Percentiles rank a stretch among this genome's conserved stretches.
phyloP scores from a whole-genome alignment of 441 rosid species.

The Geranium incanum region DNA sequence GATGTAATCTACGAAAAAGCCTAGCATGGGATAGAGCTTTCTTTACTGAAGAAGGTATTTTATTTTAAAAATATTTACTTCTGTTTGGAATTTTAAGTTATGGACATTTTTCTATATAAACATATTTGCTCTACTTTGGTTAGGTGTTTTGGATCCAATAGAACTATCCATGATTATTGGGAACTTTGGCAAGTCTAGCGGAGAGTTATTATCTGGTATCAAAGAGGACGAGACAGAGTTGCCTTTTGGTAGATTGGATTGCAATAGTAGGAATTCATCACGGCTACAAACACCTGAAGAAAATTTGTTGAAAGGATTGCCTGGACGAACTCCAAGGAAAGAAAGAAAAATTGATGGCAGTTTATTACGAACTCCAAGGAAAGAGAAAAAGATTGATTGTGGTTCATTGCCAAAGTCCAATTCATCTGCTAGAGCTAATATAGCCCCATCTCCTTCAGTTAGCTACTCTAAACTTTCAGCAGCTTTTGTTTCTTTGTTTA shows the following conservation, averaged over 20 bases:
- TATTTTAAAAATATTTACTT: not conserved
- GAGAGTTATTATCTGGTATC: slow-evolving; percentile 41
- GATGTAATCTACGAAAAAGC: slow-evolving; percentile 78
- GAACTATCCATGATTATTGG: slow-evolving; percentile 73
- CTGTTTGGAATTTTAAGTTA: slow-evolving; percentile 6
- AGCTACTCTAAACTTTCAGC: slow-evolving; percentile 24
- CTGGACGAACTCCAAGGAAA: slow-evolving; percentile 28
- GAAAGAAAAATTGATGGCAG: slow-evolving; percentile 28
- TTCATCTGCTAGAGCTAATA: slow-evolving; percentile 29
- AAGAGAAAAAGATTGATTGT: not conserved
- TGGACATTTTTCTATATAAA: not conserved
- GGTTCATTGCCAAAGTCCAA: slow-evolving; percentile 26
- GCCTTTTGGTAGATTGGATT: slow-evolving; percentile 24
- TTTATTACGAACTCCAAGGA: slow-evolving; percentile 7
- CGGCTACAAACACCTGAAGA: slow-evolving; percentile 39
- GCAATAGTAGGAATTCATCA: slow-evolving; percentile 28
- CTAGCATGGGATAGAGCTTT: slow-evolving; percentile 89
- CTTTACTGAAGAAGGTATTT: slow-evolving; percentile 78
- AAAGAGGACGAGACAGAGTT: slow-evolving; percentile 53
- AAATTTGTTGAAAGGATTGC: slow-evolving; percentile 42
- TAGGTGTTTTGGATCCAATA: slow-evolving; percentile 75
- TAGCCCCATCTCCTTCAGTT: slow-evolving; percentile 39
- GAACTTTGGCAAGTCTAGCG: slow-evolving; percentile 29
- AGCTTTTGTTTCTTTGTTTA: not conserved
- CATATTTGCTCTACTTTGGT: slow-evolving; percentile 8